phyloP scores from a whole-genome alignment of 169 alveolate species.

The Plasmodium gonderi region DNA sequence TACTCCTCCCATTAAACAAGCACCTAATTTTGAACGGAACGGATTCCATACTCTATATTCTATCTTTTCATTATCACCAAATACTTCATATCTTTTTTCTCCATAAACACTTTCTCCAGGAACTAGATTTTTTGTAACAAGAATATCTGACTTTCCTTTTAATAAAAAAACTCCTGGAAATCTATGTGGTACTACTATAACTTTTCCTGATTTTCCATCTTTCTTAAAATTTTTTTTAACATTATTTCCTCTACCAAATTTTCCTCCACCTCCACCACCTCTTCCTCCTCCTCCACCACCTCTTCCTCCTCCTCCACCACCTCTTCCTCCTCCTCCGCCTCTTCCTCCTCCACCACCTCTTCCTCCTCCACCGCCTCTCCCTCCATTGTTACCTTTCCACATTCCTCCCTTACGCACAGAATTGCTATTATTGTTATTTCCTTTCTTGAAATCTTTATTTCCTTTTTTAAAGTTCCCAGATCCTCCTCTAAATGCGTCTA shows the following conservation, averaged over 20 bases:
- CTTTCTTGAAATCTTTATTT: slow-evolving; percentile 23
- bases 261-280: slow-evolving; percentile 78
- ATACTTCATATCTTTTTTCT: slow-evolving; percentile 96
- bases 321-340: slow-evolving; percentile 78
- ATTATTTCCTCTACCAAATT: slow-evolving; percentile 78
- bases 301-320: slow-evolving; percentile 85
- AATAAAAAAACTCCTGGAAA: slow-evolving; percentile 97
- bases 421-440: slow-evolving; percentile 41
- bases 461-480: slow-evolving; percentile 48
- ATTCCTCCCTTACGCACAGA: slow-evolving; percentile 47
- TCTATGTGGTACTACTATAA: slow-evolving; percentile 95
- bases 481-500: slow-evolving; percentile 68
- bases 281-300: slow-evolving; percentile 88
- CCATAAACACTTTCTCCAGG: slow-evolving; percentile 99
- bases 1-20: slow-evolving; percentile 98
- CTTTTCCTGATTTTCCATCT: slow-evolving; percentile 88
- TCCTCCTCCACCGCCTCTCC: slow-evolving; percentile 78
- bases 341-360: slow-evolving; percentile 25
- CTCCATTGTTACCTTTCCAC: slow-evolving; percentile 78
- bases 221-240: slow-evolving; percentile 38
- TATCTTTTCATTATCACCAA: slow-evolving; percentile 92
- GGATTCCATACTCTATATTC: slow-evolving; percentile 99
- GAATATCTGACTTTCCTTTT: slow-evolving; percentile 97
- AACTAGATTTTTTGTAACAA: slow-evolving; percentile 95
- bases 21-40: slow-evolving; percentile 99